Base-by-base conservation (phyloP, 441 rosid species). In the Populus trichocarpa region DNA sequence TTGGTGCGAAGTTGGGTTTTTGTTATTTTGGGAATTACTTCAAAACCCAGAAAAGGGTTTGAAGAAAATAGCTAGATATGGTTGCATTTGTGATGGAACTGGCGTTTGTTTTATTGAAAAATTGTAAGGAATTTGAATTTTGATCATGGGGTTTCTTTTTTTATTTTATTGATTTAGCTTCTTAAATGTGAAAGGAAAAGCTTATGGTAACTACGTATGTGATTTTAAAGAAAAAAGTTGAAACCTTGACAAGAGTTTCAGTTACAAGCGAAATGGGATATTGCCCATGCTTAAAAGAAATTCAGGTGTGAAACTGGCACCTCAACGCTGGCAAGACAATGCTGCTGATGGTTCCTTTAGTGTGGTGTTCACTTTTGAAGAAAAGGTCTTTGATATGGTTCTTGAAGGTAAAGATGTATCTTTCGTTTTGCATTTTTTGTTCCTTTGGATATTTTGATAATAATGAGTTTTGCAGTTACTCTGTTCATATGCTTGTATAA, bases 281-380 rank as follows among this genome's bases (percentile, higher is more conserved):
- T 83, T 93, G 84, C 94, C 94, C 20, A 93, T 92, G 98, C 93
- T 96, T 77, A 94, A 96, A 81, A 91, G 99, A 81, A 96, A 96
- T 82, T 79, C 80, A 32, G 74, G 88, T 14, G 94, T 92, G 71
- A 94, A 94, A 82, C 80, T 88, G 71, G 97, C 98, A 40, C 99
- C 99, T 0, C 99, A 96, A 72, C 91, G 97, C 16, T 96, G 99
- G 98, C 97, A 96, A 84, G 94, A 93, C 22, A 96, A 93, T 83
- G 93, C 91, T 81, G 88, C 89, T 12, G 98, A 94, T 85, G 99
- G 99, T 74, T 79, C 77, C 40, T 93, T 96, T 72, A 93, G 92
- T 81, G 87, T 93, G 28, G 93, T 93, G 6, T 81, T 92, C 73
- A 78, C 97, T 0, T 96, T 96, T 81, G 99, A 95, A 87, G 99